phyloP scores from a whole-genome alignment of 129 eudicot genomes.

The Lonicera japonica region DNA sequence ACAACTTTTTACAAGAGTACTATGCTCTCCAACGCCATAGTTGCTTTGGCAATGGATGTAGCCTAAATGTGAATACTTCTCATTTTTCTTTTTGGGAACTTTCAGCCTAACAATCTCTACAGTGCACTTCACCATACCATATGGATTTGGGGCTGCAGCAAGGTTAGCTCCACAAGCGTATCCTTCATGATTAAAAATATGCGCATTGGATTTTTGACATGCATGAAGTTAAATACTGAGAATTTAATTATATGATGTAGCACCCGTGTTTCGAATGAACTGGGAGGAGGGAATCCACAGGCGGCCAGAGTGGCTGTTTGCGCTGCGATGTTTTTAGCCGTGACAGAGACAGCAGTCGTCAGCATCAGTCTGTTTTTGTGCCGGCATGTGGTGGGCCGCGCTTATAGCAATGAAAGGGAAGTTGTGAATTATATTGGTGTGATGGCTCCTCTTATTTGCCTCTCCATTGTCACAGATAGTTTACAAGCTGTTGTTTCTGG shows the following conservation, averaged over 20 bases:
- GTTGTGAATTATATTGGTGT: slow-evolving; percentile 43
- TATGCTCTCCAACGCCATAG: no score
- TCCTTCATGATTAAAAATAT: no score
- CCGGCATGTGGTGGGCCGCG: slow-evolving; percentile 45
- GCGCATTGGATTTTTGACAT: no score
- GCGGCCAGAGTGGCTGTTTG: slow-evolving; percentile 45
- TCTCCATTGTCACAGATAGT: slow-evolving; percentile 53
- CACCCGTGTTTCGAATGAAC: slow-evolving; percentile 65
- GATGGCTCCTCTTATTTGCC: slow-evolving; percentile 54
- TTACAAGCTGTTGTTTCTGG: slow-evolving; percentile 70
- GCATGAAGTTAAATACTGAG: not conserved
- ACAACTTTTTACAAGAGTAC: not conserved
- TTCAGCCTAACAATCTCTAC: slow-evolving; percentile 42
- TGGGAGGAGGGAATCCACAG: slow-evolving; percentile 68
- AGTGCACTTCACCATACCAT: slow-evolving; percentile 50
- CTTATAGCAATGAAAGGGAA: slow-evolving; percentile 40
- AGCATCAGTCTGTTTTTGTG: slow-evolving; percentile 24
- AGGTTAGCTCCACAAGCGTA: slow-evolving; percentile 19
- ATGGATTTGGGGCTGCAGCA: slow-evolving; percentile 55
- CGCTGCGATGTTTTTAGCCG: slow-evolving; percentile 28
- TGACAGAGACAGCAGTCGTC: slow-evolving; percentile 36
- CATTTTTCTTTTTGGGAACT: not conserved
- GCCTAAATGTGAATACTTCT: no score
- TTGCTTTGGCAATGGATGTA: no score
- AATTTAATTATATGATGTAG: slow-evolving; percentile 16